Conservation (phyloP, 352 stramenopile species). For the Phytophthora cryptogea region DNA sequence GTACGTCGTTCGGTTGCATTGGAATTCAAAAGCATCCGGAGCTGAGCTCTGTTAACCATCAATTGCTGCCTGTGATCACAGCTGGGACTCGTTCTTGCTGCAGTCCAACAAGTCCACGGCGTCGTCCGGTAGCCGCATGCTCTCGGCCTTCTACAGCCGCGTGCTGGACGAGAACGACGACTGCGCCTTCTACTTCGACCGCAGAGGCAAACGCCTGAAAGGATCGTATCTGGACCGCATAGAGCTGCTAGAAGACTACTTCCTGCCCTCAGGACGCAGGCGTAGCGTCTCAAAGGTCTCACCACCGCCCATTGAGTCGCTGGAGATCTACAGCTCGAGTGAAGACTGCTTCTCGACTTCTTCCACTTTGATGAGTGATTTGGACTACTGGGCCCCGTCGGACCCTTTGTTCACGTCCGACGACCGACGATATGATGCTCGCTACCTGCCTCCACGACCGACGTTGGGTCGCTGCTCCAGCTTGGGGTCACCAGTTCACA, state of each 20-base stretch:
- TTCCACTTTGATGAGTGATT: constrained; percentile 43
- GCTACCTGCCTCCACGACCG: constrained; percentile 9
- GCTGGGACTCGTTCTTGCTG: constrained; percentile 47
- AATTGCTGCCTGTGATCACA: constrained; percentile 27
- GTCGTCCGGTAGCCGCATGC: constrained; percentile 71
- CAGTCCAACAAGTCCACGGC: constrained; percentile 49
- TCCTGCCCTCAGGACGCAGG: constrained; percentile 24
- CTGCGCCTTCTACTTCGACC: constrained; percentile 67
- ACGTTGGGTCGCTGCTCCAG: constrained; percentile 23
- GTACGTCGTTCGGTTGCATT: constrained; percentile 14
- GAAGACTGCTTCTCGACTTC: constrained; percentile 40
- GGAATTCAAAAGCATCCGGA: background rate
- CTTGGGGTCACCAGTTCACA: constrained; percentile 14
- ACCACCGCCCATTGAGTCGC: constrained; percentile 11
- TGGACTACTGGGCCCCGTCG: constrained; percentile 48
- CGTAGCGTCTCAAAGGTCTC: background rate
- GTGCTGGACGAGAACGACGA: constrained; percentile 71
- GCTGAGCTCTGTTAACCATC: background rate
- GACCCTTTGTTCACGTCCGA: constrained; percentile 29
- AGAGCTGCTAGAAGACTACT: constrained; percentile 69
- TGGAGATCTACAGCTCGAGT: constrained; percentile 32
- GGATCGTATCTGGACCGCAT: constrained; percentile 55
- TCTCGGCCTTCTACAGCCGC: constrained; percentile 83
- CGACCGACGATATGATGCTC: constrained; percentile 17
- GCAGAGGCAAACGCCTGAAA: constrained; percentile 53